Conservation (phyloP, 257 asterid species). For the Salvia hispanica region DNA sequence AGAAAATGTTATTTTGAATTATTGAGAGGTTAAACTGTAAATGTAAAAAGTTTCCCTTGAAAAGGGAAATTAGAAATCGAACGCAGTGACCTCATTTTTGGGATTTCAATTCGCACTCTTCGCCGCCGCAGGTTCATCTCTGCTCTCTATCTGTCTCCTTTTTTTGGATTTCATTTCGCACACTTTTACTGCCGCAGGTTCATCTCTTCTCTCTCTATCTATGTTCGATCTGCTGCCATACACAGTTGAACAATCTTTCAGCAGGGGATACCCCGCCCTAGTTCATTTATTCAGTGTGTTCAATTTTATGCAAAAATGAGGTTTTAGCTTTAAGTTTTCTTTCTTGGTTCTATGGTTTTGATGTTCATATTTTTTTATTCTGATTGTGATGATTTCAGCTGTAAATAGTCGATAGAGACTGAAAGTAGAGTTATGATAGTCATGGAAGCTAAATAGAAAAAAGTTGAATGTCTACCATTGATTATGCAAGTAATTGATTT, state of each 20-base stretch:
- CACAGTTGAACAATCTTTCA: neutral
- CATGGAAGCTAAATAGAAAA: neutral
- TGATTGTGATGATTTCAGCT: neutral
- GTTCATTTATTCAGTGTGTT: neutral
- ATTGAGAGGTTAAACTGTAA: neutral
- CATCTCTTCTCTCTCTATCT: neutral
- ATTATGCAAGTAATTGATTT: neutral
- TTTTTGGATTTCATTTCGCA: conserved; percentile 1
- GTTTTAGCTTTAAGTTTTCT: neutral
- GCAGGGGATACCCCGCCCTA: neutral
- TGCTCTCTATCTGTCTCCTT: neutral
- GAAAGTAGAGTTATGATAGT: neutral
- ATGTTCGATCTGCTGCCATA: too few relatives aligned
- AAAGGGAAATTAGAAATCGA: neutral
- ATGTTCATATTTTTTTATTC: neutral
- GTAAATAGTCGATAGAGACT: neutral
- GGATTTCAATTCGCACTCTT: conserved; percentile 8
- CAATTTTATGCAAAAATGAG: neutral
- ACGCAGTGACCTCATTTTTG: neutral
- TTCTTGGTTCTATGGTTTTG: neutral
- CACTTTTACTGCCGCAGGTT: neutral
- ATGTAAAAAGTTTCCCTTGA: neutral
- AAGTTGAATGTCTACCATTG: neutral
- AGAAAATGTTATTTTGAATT: neutral
- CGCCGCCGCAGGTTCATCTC: conserved; percentile 26